Base-by-base conservation (phyloP, 108 stramenopile genomes). In the Pelagomonas calceolata region DNA sequence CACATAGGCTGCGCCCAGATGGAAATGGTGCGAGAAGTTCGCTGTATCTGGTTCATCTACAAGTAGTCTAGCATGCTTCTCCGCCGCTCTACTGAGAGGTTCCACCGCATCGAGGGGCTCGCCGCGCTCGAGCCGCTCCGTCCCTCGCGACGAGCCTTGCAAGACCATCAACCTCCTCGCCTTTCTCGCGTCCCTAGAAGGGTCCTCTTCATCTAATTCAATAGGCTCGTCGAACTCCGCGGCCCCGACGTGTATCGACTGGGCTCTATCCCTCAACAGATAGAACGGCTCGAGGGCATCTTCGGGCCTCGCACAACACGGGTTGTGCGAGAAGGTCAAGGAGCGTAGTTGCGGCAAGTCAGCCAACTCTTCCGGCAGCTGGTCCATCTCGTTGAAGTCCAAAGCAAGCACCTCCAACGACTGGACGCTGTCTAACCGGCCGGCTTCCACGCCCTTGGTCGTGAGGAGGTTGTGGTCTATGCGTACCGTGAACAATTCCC, bases 321-420 rank as follows among this genome's bases (percentile, higher is more conserved):
- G 70, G 63, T 71, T 71, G 63, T 21, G 14, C 16, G 35, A 36
- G 64, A 71, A 34, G 63, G 63, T 65, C 21, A 65, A 30, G 31
- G 1, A 5, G 64, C 26, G 29, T 5, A 71, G 35, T 21, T 10
- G 7, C 63, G 35, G 63, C 34, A 65, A 30, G 12, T 15, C 29
- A 21, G 35, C 64, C 36, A 51, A 65, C 35, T 65, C 32, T 4
- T 63, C 26, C 29, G 70, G 70, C 34, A 64, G n/a, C 33, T 64
- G 31, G 7, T 65, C 17, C 9, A 71, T 36, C 3, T n/a, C 5
- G 64, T 71, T 71, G 70, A 37, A 4, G 9, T 71, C 26, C 36
- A 71, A 34, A 26, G 34, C 16, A 33, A 64, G 18, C 14, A 30
- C 34, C 63, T 34, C 30, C 34, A 71, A 63, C 4, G 63, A 35